Base-by-base conservation (phyloP, 2,329 filamentous ascomycete genomes). In the Beauveria scarabaeidicola region DNA sequence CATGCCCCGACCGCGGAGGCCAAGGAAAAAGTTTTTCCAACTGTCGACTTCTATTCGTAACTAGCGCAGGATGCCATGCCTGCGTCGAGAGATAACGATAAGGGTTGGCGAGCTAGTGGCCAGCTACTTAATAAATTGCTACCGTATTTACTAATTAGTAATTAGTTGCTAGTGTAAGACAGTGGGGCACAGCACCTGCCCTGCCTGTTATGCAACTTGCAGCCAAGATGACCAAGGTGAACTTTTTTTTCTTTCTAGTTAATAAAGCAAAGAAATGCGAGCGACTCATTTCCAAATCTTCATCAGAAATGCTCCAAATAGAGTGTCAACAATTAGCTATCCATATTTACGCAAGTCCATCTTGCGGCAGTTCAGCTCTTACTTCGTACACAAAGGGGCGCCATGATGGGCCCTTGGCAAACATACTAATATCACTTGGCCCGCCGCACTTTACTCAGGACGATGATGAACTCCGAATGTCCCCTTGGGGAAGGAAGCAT, bases 1-100 rank as follows among this genome's bases (percentile, higher is more conserved):
- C 21, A 25, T 57, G 53, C 27, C 47, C 58, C 58, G 51, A 59
- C 43, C 10, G 21, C 58, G 58, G 58, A 59, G 58, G 55, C 13
- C 51, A n/a, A n/a, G 10, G n/a, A 25, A 59, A 59, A 53, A 51
- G 13, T 47, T 59, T 59, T 59, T 40, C n/a, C 15, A 29, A 21
- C 2, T 13, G 29, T 17, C 43, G 11, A 23, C 17, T 40, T 25
- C 21, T 46, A 40, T 46, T 57, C 43, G 41, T 19, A n/a, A n/a
- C n/a, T n/a, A 44, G 32, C 29, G 43, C 11, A n/a, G 29, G 5
- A 47, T 32, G 32, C 13, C 32, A 17, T n/a, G 40, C 40, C 27
- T 17, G 55, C 19, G 19, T 32, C 46, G 29, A 53, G 27, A 59
- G 58, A 59, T 59, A 54, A 48, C 29, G 58, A 59, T 59, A 53